Percentiles rank a stretch among this genome's conserved stretches.
These are phyloP conservation scores for Sordaria brevicollis DNA, from an alignment of 495 filamentous ascomycete species.

Conservation along the genomic window DNA sequence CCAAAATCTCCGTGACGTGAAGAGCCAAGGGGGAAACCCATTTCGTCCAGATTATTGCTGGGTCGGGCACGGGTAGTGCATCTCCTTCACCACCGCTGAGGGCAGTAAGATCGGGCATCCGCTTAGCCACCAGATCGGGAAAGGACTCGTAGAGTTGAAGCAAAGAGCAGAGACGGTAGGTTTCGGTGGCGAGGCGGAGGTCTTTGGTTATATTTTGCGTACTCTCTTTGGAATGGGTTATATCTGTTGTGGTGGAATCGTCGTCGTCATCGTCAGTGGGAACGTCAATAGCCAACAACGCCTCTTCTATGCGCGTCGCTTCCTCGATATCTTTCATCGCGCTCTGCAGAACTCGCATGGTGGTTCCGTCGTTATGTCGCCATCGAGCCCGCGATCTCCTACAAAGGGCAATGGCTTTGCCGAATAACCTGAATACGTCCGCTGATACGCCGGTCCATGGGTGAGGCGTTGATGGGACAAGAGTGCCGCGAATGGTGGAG, in stretches of 20 bases:
- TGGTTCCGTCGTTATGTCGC: constrained; percentile 20
- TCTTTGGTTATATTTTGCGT: neutral
- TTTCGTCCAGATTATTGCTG: constrained; percentile 10
- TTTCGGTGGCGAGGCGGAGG: constrained; percentile 15
- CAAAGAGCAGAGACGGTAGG: constrained; percentile 21
- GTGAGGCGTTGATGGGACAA: constrained; percentile 9
- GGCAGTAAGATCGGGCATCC: constrained; percentile 10
- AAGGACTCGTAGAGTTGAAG: constrained; percentile 25
- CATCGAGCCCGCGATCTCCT: constrained; percentile 22
- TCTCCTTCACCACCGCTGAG: neutral
- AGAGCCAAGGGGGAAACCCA: constrained; percentile 19
- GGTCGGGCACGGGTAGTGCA: constrained; percentile 3
- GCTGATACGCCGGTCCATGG: constrained; percentile 21
- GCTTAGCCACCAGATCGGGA: constrained; percentile 17
- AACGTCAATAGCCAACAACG: constrained; percentile 9
- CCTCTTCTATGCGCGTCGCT: constrained; percentile 15
- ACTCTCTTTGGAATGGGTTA: neutral
- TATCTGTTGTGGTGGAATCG: neutral
- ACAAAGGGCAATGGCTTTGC: constrained; percentile 23
- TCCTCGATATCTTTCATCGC: constrained; percentile 23
- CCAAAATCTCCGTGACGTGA: constrained; percentile 15
- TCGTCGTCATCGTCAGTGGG: neutral
- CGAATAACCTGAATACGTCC: constrained; percentile 19
- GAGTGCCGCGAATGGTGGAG: neutral
- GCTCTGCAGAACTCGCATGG: constrained; percentile 16